phyloP scores from a whole-genome alignment of 345 rosid genomes.

The Corchorus olitorius region DNA sequence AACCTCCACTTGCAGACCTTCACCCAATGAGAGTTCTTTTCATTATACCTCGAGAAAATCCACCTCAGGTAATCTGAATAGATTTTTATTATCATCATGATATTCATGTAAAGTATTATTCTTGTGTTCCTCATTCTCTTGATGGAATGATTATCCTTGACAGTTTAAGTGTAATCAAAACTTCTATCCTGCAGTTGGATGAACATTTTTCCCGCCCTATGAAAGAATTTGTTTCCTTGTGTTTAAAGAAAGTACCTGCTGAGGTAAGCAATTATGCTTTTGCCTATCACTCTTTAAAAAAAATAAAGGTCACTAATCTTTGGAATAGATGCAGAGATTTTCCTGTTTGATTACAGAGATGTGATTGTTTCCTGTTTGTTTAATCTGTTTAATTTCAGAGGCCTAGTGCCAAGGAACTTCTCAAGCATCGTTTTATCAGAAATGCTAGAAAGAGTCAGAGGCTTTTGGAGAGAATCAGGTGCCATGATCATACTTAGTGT shows the following conservation, averaged over 20 bases:
- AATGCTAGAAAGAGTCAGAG: constrained; percentile 83
- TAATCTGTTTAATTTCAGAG: constrained; percentile 58
- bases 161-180: constrained; percentile 25
- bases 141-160: constrained; percentile 25
- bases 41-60: constrained; percentile 98
- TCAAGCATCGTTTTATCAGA: constrained; percentile 86
- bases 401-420: constrained; percentile 94
- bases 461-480: constrained; percentile 97
- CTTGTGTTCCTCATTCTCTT: constrained; percentile 11
- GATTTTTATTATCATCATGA: constrained; percentile 28
- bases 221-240: constrained; percentile 94
- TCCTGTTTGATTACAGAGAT: not conserved
- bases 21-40: constrained; percentile 99
- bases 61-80: constrained; percentile 83
- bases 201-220: constrained; percentile 97
- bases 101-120: constrained; percentile 16
- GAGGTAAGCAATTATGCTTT: constrained; percentile 64
- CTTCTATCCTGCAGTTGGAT: constrained; percentile 74
- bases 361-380: constrained; percentile 19
- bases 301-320: not conserved
- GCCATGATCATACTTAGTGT: constrained; percentile 24
- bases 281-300: not conserved
- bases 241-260: constrained; percentile 88
- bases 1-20: constrained; percentile 99
- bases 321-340: not conserved